phyloP scores from a whole-genome alignment of 805 yeast genomes.

The Saturnispora silvae region DNA sequence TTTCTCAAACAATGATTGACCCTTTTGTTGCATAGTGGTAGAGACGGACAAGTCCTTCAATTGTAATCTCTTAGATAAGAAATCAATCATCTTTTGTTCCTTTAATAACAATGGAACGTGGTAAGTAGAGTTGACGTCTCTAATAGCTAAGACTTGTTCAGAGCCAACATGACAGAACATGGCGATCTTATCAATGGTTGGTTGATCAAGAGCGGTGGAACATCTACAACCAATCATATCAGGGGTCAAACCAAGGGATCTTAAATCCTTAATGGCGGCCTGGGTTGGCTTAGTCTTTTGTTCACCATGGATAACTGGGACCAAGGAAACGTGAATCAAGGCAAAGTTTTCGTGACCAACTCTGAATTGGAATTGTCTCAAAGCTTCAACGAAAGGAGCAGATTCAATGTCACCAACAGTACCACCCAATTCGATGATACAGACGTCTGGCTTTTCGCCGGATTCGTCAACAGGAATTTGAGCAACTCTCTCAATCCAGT shows the following conservation, averaged over 20 bases:
- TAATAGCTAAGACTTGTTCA: conserved; percentile 94
- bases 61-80: conserved; percentile 56
- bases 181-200: conserved; percentile 91
- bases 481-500: conserved; percentile 94
- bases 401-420: conserved; percentile 98
- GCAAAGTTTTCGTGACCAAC: conserved; percentile 93
- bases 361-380: conserved; percentile 96
- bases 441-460: conserved; percentile 85
- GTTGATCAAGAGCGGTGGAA: conserved; percentile 63
- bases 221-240: conserved; percentile 99
- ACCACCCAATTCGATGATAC: conserved; percentile 97
- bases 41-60: conserved; percentile 40
- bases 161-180: conserved; percentile 99
- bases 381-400: conserved; percentile 98
- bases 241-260: conserved; percentile 89
- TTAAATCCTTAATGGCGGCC: conserved; percentile 94
- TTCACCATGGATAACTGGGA: conserved; percentile 97
- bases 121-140: conserved; percentile 92
- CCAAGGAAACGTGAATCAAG: conserved; percentile 90
- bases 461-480: conserved; percentile 84
- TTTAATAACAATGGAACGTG: conserved; percentile 89
- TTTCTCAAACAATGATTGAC: conserved; percentile 55
- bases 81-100: conserved; percentile 76
- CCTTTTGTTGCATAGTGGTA: conserved; percentile 46
- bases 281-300: conserved; percentile 99